These are phyloP conservation scores for Collariella sp. DNA, from an alignment of 495 filamentous ascomycete genomes.

Conservation along the genomic window DNA sequence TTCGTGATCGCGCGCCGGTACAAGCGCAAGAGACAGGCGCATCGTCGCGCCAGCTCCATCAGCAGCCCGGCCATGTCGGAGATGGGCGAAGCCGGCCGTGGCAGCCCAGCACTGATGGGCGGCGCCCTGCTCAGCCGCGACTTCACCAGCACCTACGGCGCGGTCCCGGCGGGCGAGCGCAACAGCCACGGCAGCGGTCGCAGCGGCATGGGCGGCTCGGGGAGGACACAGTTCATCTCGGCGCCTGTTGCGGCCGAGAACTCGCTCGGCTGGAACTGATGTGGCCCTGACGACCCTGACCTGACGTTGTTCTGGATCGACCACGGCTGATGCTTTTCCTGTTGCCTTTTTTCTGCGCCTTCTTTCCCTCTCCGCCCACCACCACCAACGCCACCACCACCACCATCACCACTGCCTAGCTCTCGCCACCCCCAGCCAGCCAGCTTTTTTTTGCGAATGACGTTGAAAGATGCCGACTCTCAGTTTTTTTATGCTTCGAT, in stretches of 20 bases:
- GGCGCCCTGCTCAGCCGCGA: conserved; percentile 43
- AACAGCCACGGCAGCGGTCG: conserved; percentile 48
- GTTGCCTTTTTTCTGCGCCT: not conserved
- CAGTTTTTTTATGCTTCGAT: conserved; percentile 42
- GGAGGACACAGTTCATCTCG: conserved; percentile 60
- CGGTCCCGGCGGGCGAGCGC: conserved; percentile 29
- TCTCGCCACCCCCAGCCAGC: conserved; percentile 1
- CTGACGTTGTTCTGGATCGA: conserved; percentile 24
- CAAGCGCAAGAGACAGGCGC: conserved; percentile 73
- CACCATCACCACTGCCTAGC: conserved; percentile 9
- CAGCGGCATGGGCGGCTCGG: conserved; percentile 65
- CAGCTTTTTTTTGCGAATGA: not conserved
- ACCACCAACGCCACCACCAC: too few relatives aligned
- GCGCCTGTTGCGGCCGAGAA: conserved; percentile 94
- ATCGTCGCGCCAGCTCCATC: conserved; percentile 69
- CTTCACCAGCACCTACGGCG: conserved; percentile 43
- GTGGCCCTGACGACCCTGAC: not conserved
- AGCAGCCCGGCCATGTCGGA: conserved; percentile 33
- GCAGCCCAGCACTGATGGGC: conserved; percentile 50
- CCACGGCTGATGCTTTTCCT: conserved; percentile 21
- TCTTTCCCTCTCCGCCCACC: not conserved
- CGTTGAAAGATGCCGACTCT: not conserved
- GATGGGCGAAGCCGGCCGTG: conserved; percentile 50
- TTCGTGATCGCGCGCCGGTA: conserved; percentile 91
- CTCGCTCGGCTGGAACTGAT: conserved; percentile 93